Evolutionary conservation across 768 basidiomycete genomes (phyloP).

Genomic region (Phylloporus sp.): DNA sequence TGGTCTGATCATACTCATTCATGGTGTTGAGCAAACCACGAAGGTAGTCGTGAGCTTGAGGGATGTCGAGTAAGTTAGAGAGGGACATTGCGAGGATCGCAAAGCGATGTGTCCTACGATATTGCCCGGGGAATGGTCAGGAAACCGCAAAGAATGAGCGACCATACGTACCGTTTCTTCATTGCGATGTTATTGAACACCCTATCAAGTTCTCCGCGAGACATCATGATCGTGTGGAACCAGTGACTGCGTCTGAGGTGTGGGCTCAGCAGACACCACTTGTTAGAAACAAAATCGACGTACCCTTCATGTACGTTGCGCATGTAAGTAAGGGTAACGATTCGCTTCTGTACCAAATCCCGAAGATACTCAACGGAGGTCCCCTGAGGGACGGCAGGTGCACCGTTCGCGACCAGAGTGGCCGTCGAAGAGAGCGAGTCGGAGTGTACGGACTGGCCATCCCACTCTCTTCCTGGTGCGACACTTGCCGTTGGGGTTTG

Average conservation of each 20-base stretch:
- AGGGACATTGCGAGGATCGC: conserved; percentile 85
- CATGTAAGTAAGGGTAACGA: conserved; percentile 81
- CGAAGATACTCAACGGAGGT: conserved; percentile 76
- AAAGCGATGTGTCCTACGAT: conserved; percentile 70
- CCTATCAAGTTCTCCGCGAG: conserved; percentile 66
- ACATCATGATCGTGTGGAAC: conserved; percentile 85
- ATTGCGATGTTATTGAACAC: conserved; percentile 72
- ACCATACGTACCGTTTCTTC: conserved; percentile 63
- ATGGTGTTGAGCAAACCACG: conserved; percentile 68
- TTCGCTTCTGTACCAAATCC: conserved; percentile 78
- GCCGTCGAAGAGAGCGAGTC: conserved; percentile 41
- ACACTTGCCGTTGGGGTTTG: conserved; percentile 38
- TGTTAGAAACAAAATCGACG: conserved; percentile 25
- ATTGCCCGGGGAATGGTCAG: conserved; percentile 6
- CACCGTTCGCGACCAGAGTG: conserved; percentile 34
- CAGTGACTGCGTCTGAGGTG: conserved; percentile 67
- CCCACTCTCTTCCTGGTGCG: conserved; percentile 58
- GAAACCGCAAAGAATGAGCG: neutral
- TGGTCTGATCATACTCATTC: conserved; percentile 74
- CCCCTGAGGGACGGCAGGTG: conserved; percentile 43
- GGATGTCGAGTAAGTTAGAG: conserved; percentile 75
- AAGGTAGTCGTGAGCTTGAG: conserved; percentile 75
- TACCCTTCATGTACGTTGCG: conserved; percentile 85
- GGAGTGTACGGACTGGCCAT: conserved; percentile 62
- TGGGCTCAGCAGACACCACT: conserved; percentile 1